These are phyloP conservation scores for Penicillium sp. DNA, from an alignment of 2,329 filamentous ascomycete genomes.

Conservation along the genomic window DNA sequence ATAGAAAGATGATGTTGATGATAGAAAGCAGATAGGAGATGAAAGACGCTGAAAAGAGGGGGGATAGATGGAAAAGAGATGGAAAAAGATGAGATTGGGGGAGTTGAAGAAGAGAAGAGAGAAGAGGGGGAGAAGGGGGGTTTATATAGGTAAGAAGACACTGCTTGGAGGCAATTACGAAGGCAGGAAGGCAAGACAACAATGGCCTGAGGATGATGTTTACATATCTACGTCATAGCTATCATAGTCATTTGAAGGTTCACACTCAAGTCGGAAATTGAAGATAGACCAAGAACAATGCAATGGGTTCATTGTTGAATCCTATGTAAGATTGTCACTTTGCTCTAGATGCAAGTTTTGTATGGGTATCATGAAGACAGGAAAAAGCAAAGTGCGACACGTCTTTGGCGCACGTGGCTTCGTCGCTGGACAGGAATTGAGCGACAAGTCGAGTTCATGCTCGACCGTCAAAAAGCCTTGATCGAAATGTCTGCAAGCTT, in stretches of 20 bases:
- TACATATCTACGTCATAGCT: neutral
- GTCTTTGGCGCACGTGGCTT: slow-evolving; percentile 5
- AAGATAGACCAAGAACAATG: neutral
- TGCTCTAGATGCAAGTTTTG: slow-evolving; percentile 5
- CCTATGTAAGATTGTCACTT: slow-evolving; percentile 8
- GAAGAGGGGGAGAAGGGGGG: neutral
- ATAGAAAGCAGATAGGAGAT: neutral
- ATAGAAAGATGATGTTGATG: neutral
- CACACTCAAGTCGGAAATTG: no score
- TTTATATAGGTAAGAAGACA: neutral
- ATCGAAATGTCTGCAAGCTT: neutral
- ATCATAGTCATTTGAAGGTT: neutral
- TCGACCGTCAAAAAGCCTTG: slow-evolving; percentile 3
- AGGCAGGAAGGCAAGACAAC: neutral
- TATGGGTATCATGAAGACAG: slow-evolving; percentile 8
- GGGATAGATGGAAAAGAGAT: neutral
- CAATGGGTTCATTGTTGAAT: neutral
- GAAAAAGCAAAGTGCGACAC: neutral
- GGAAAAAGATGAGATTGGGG: neutral
- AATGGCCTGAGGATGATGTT: no score
- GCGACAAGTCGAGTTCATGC: slow-evolving; percentile 7
- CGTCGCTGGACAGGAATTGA: neutral
- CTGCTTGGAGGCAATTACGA: neutral
- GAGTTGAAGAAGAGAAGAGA: slow-evolving; percentile 8
- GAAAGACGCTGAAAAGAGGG: neutral